Conservation (phyloP, 192 early-diverging fungal species). For the Chytriomyces hyalinus region DNA sequence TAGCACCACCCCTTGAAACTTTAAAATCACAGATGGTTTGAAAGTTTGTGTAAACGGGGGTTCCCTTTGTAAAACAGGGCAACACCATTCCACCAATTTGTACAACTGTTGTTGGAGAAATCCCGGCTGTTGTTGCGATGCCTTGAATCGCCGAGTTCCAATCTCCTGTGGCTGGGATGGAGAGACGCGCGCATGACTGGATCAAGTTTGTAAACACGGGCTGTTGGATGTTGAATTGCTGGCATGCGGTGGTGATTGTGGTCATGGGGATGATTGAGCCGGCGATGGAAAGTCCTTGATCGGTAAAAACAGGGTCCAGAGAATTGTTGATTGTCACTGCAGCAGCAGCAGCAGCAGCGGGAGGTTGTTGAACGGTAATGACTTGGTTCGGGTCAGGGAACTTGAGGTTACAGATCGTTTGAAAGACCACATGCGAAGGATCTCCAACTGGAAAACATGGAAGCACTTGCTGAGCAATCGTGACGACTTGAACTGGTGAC, state of each 20-base stretch:
- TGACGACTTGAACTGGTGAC: not conserved
- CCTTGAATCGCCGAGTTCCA: no score
- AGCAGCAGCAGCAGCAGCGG: not conserved
- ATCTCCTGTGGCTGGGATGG: not conserved
- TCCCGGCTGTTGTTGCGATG: no score
- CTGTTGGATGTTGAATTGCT: not conserved
- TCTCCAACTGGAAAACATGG: not conserved
- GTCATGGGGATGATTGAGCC: not conserved
- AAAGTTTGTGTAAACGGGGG: not conserved
- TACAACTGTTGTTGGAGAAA: not conserved
- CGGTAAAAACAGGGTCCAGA: not conserved
- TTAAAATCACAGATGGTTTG: not conserved
- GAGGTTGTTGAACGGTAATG: not conserved
- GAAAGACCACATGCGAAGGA: not conserved
- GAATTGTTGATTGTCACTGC: not conserved
- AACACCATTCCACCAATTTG: not conserved
- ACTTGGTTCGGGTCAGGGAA: not conserved
- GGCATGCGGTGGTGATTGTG: not conserved
- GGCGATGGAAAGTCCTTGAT: not conserved
- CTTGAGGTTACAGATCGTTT: not conserved
- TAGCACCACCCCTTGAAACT: not conserved
- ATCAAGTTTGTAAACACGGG: not conserved
- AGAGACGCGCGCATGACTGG: not conserved
- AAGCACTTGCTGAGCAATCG: not conserved
- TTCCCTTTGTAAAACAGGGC: not conserved